These are phyloP conservation scores for Neofusicoccum laricinum DNA, from an alignment of 2,329 filamentous ascomycete species.

Conservation along the genomic window DNA sequence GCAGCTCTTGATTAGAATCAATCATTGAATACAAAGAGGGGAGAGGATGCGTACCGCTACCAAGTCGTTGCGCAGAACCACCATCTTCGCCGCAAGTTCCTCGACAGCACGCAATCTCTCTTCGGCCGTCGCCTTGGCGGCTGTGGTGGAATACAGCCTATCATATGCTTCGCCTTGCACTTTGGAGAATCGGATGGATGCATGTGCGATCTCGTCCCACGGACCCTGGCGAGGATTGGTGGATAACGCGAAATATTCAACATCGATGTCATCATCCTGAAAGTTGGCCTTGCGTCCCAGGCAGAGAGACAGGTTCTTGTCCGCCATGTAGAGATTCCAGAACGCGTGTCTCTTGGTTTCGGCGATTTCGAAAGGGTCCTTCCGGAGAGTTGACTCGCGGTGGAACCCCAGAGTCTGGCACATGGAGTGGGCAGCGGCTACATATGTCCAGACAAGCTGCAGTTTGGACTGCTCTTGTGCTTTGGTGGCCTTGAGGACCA, in stretches of 20 bases:
- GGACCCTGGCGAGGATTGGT: constrained; percentile 13
- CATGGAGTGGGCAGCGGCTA: constrained; percentile 20
- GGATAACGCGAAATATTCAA: constrained; percentile 19
- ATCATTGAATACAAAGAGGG: too few species aligned
- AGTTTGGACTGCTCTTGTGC: constrained; percentile 33
- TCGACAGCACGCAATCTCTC: neutral
- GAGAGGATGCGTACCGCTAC: neutral
- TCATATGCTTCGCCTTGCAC: constrained; percentile 37
- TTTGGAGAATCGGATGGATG: constrained; percentile 32
- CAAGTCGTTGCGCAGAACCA: neutral
- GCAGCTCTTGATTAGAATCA: neutral
- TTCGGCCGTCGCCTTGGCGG: neutral
- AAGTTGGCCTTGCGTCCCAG: constrained; percentile 35
- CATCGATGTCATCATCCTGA: constrained; percentile 38
- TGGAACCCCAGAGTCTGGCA: constrained; percentile 36
- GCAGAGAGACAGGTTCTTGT: constrained; percentile 38
- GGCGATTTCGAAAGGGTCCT: constrained; percentile 29
- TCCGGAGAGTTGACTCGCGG: constrained; percentile 32
- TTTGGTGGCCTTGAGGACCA: constrained; percentile 22
- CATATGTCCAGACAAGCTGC: neutral
- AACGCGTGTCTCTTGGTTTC: constrained; percentile 32
- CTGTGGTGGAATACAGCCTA: constrained; percentile 26
- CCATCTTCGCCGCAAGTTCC: neutral
- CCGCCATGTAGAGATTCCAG: constrained; percentile 38
- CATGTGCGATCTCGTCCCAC: constrained; percentile 15